phyloP scores from a whole-genome alignment of 2,329 filamentous ascomycete species.

The Cyphellophora europaea region DNA sequence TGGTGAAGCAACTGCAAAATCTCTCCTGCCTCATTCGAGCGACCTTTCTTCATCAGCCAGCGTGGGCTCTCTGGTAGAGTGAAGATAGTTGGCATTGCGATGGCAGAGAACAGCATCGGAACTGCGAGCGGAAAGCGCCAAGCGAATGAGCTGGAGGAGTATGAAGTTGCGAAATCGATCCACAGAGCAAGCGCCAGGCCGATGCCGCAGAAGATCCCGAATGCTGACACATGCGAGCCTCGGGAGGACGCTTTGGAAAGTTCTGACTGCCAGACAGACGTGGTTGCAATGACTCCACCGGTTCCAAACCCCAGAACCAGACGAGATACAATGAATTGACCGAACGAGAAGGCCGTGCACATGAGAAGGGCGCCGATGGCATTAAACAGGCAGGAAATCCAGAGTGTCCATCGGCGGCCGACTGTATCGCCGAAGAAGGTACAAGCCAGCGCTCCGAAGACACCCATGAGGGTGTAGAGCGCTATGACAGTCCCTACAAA shows the following conservation, averaged over 20 bases:
- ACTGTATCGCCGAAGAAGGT: conserved; percentile 36
- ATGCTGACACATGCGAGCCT: conserved; percentile 18
- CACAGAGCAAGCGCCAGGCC: conserved; percentile 29
- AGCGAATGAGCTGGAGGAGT: conserved; percentile 22
- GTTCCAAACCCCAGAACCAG: conserved; percentile 40
- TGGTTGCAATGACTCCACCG: conserved; percentile 37
- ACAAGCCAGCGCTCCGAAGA: conserved; percentile 37
- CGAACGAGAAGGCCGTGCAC: conserved; percentile 30
- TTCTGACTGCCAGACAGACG: conserved; percentile 37
- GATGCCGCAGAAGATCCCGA: conserved; percentile 1
- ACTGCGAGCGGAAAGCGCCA: conserved; percentile 34
- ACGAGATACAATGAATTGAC: conserved; percentile 37
- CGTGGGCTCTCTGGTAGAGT: conserved; percentile 38
- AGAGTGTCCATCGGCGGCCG: conserved; percentile 32
- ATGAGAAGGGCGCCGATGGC: conserved; percentile 38
- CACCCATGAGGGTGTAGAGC: conserved; percentile 36
- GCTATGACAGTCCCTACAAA: conserved; percentile 25
- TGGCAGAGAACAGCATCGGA: conserved; percentile 27
- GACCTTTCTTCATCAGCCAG: conserved; percentile 48
- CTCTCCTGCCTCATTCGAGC: conserved; percentile 40
- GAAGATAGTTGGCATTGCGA: conserved; percentile 25
- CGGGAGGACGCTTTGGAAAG: conserved; percentile 31
- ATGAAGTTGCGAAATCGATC: conserved; percentile 35
- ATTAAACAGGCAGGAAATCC: conserved; percentile 24
- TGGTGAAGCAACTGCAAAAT: conserved; percentile 26